These are phyloP conservation scores for Aspergillus ochraceus DNA, from an alignment of 2,329 filamentous ascomycete genomes.

Conservation along the genomic window DNA sequence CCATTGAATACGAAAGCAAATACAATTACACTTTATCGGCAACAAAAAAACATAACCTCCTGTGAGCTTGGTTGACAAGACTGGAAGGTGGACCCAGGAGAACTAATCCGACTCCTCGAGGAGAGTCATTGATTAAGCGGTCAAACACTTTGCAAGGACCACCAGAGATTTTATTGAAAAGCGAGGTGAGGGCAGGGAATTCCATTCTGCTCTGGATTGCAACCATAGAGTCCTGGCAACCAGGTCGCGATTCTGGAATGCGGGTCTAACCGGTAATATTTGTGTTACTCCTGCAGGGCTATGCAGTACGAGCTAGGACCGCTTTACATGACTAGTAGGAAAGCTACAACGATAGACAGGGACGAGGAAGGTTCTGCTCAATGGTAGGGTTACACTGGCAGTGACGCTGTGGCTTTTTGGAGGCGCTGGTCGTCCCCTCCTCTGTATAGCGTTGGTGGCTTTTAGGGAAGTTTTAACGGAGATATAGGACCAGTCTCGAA, in stretches of 20 bases:
- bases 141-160: background rate
- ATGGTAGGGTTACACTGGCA: background rate
- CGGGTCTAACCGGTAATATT: slow-evolving; percentile 8
- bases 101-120: background rate
- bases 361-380: background rate
- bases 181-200: background rate
- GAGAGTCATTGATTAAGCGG: slow-evolving; percentile 4
- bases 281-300: background rate
- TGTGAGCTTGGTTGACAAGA: no score
- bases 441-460: background rate
- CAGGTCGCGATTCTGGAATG: slow-evolving; percentile 21
- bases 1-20: background rate
- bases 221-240: slow-evolving; percentile 15
- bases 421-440: background rate
- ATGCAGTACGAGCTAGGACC: background rate
- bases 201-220: background rate
- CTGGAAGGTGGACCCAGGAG: background rate
- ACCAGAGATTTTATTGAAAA: background rate
- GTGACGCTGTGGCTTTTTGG: slow-evolving; percentile 4
- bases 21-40: background rate
- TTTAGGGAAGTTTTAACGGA: background rate
- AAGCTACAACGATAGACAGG: background rate
- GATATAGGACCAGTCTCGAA: background rate
- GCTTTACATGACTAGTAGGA: background rate
- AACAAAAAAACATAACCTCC: no score